Conservation (phyloP, 2,329 filamentous ascomycete species). For the Stemphylium beticola region DNA sequence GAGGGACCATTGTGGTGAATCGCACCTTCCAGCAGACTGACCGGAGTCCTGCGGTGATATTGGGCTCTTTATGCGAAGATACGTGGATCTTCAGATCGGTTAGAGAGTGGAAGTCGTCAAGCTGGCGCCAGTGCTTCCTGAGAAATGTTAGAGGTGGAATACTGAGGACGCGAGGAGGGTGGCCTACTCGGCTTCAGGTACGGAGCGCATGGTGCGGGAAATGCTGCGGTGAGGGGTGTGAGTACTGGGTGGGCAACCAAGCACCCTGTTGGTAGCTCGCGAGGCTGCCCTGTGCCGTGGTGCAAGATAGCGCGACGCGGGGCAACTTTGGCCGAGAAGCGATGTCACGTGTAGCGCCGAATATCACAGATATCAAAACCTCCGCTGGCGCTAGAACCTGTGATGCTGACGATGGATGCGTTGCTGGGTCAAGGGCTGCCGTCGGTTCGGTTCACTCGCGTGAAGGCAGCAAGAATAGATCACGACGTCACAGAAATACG, state of each 20-base stretch:
- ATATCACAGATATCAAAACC: too few relatives aligned
- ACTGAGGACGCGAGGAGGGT: not conserved
- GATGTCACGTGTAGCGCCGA: not conserved
- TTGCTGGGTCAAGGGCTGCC: constrained; percentile 1
- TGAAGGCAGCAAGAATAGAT: not conserved
- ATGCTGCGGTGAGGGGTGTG: constrained; percentile 11
- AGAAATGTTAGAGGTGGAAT: constrained; percentile 18
- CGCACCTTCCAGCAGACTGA: constrained; percentile 91
- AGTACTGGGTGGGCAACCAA: constrained; percentile 18
- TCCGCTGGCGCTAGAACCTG: not conserved
- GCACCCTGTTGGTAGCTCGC: constrained; percentile 44
- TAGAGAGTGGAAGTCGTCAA: constrained; percentile 46
- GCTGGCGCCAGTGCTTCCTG: constrained; percentile 46
- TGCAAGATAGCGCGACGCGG: constrained; percentile 25
- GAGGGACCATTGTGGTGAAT: not conserved
- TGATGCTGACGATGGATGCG: not conserved
- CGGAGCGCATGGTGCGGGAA: constrained; percentile 37
- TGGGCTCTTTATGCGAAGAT: constrained; percentile 44
- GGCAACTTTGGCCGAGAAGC: constrained; percentile 18
- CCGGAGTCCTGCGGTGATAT: constrained; percentile 69
- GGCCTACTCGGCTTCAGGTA: constrained; percentile 43
- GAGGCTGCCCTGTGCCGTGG: constrained; percentile 12
- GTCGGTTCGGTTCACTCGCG: constrained; percentile 1
- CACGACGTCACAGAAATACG: constrained; percentile 11
- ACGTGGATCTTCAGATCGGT: constrained; percentile 48